Conservation (phyloP, 306 rosid species). For the Psophocarpus tetragonolobus region DNA sequence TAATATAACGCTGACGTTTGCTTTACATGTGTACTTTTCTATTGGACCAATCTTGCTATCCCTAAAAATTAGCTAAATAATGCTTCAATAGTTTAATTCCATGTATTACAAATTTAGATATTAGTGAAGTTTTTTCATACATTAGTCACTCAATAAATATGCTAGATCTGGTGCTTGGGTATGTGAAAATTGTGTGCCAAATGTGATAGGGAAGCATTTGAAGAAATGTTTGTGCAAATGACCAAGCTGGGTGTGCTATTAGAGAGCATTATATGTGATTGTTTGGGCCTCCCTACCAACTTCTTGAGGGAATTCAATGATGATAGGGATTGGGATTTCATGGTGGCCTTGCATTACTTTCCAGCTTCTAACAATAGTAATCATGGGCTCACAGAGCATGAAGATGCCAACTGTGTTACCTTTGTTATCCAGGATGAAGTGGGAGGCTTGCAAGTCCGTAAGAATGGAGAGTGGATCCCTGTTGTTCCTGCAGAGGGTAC, state of each 20-base stretch:
- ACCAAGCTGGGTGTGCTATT: slow-evolving; percentile 35
- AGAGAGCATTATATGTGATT: slow-evolving; percentile 48
- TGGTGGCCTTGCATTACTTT: slow-evolving; percentile 41
- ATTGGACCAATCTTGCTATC: too few relatives aligned
- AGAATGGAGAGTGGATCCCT: slow-evolving; percentile 48
- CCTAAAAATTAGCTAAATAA: too few relatives aligned
- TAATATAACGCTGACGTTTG: too few relatives aligned
- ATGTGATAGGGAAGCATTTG: slow-evolving; percentile 43
- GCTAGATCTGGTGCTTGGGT: background rate
- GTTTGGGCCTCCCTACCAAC: slow-evolving; percentile 55
- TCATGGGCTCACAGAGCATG: slow-evolving; percentile 45
- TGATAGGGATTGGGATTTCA: slow-evolving; percentile 59
- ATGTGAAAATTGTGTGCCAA: background rate
- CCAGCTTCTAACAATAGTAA: slow-evolving; percentile 41
- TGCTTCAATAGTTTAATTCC: background rate
- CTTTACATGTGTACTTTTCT: too few relatives aligned
- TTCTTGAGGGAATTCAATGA: slow-evolving; percentile 44
- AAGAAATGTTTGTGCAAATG: slow-evolving; percentile 49
- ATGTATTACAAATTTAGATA: background rate
- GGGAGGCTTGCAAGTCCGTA: slow-evolving; percentile 52
- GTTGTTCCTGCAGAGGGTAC: slow-evolving; percentile 44
- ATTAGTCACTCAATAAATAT: background rate
- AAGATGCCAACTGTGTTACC: slow-evolving; percentile 51
- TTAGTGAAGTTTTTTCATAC: background rate
- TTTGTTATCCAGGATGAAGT: slow-evolving; percentile 51